These are phyloP conservation scores for Mortierella sp. DNA, from an alignment of 371 early-diverging fungal species.

Conservation along the genomic window DNA sequence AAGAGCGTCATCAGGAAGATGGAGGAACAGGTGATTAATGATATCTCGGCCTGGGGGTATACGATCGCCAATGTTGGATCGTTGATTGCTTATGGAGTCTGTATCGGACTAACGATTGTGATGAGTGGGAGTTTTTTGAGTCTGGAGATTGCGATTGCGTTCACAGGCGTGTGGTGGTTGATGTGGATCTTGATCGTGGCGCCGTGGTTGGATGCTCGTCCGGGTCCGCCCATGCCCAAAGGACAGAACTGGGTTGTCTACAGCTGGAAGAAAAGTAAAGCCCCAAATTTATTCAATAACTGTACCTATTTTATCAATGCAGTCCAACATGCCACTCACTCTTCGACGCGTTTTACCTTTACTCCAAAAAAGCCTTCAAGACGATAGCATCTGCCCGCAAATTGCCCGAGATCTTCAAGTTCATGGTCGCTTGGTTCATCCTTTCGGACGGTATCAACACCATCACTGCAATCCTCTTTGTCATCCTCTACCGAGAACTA, in stretches of 20 bases:
- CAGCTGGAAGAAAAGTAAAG: constrained; percentile 60
- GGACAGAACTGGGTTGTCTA: constrained; percentile 61
- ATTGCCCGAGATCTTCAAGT: constrained; percentile 58
- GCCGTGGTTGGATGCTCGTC: constrained; percentile 62
- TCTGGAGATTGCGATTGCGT: constrained; percentile 60
- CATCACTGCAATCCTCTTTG: constrained; percentile 46
- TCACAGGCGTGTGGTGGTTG: constrained; percentile 67
- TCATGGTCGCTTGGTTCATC: constrained; percentile 59
- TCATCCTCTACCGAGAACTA: constrained; percentile 49
- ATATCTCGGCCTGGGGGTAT: constrained; percentile 60
- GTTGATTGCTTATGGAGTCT: constrained; percentile 57
- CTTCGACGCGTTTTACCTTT: not conserved
- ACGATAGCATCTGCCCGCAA: constrained; percentile 30
- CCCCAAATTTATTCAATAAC: not conserved
- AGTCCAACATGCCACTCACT: not conserved
- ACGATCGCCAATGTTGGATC: constrained; percentile 57
- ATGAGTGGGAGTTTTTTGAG: constrained; percentile 40
- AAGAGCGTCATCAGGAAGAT: constrained; percentile 28
- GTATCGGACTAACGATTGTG: constrained; percentile 58
- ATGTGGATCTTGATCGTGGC: constrained; percentile 50
- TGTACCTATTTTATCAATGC: too few species aligned
- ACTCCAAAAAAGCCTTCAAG: constrained; percentile 20
- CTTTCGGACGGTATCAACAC: constrained; percentile 61
- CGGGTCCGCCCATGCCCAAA: constrained; percentile 70
- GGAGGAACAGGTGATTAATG: constrained; percentile 58